Evolutionary conservation across 495 filamentous ascomycete genomes (phyloP), one percentile per base, ranked within the genome.

Genomic region (Diplogelasinospora grovesii): DNA sequence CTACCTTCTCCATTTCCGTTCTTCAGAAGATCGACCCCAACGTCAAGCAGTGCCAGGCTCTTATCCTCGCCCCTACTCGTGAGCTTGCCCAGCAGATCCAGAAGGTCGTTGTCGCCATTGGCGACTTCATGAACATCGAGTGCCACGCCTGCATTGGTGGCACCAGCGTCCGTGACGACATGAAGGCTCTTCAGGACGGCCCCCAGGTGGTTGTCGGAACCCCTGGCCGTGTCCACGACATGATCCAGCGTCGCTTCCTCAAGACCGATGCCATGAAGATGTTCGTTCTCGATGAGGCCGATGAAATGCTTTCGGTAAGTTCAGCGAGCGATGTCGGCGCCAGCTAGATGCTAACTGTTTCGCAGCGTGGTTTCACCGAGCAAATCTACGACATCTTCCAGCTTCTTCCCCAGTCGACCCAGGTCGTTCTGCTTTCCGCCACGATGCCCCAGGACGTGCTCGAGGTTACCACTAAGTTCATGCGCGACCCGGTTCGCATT

Each of bases 321-420:
- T 11, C 19, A 9, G 25, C 19, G 22, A 5, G n/a, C n/a, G 35
- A 38, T 13, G 13, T 11, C 22, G 23, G 28, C 14, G 13, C 32
- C 22, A 14, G 22, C 22, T 22, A 3, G 22, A 16, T 30, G 8
- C 53, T 56, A 48, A 54, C 47, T 22, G 15, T 26, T 38, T 20
- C 15, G 20, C 86, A 96, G 66, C 85, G 87, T 32, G 92, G 92
- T 53, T 99, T 99, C 75, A 80, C 86, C 42, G 92, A 99, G 70
- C 92, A 99, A 65, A 99, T 99, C 64, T 97, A 99, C 71, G 92
- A 99, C 55, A 88, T 99, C 33, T 99, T 94, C 73, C 89, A 89
- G 48, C 90, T 94, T 49, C 82, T 99, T 4, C 92, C 92, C 0
- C 93, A 87, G 27, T 85, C 87, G 18, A 99, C 92, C 31, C 92